Base-by-base conservation (phyloP, 257 asterid species). In the Schizonepeta tenuifolia region DNA sequence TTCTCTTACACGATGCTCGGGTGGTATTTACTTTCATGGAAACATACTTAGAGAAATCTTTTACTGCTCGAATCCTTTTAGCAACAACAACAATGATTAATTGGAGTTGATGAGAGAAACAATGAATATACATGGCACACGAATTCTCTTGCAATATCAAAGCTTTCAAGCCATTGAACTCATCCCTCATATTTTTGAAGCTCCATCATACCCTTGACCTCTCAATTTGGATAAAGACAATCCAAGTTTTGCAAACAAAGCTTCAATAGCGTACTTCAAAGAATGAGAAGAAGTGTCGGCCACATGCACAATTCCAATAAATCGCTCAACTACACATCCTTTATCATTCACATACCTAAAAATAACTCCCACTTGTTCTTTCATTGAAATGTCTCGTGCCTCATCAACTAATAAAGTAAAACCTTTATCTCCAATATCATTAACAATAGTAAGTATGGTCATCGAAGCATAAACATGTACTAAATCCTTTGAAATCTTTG, bases 201-300 rank as follows among this genome's bases (percentile, higher is more conserved):
- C 54, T 41, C 69, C 54, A 41, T 40, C 54, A 21, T 64, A 64
- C 1, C 69, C 54, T 38, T 64, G 54, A 47, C 54, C 20, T n/a
- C 54, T 47, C 54, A 47, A 1, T 15, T 47, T 47, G 7, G 21
- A 47, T 2, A 47, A n/a, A 3, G 20, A 47, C 4, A 47, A 47
- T 15, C 9, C 21, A 47, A 4, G 18, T 47, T 47, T 47, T 5
- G 9, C 18, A 4, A 47, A 15, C 5, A 15, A 47, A 3, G 5
- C 2, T 0, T 3, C 9, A 15, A 47, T n/a, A 15, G 7, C 21
- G 6, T 47, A 6, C n/a, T 47, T 47, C 21, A 47, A 47, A 3
- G 21, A 14, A 14, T 4, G 9, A 47, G 54, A 15, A n/a, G 9
- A 47, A 14, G 54, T 47, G 18, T 3, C 54, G n/a, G 8, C 15